Conservation (phyloP, 2,329 filamentous ascomycete species). For the Alternaria infectoria region DNA sequence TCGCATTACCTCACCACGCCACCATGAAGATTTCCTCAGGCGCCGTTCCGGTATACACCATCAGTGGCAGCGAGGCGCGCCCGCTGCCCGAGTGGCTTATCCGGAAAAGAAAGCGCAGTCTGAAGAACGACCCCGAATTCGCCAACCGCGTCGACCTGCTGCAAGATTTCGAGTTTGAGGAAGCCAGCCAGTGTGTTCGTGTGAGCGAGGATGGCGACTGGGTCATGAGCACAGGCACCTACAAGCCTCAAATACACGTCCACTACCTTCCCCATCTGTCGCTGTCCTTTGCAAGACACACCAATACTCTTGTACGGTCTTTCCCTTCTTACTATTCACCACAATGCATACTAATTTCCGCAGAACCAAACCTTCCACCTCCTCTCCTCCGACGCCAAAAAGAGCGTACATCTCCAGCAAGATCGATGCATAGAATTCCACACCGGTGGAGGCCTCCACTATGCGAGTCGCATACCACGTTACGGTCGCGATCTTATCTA, state of each 20-base stretch:
- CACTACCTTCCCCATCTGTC: conserved; percentile 93
- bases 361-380: conserved; percentile 86
- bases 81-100: conserved; percentile 96
- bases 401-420: conserved; percentile 90
- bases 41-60: conserved; percentile 88
- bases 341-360: not conserved
- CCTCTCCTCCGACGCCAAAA: conserved; percentile 88
- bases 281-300: conserved; percentile 92
- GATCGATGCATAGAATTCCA: conserved; percentile 94
- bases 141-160: conserved; percentile 92
- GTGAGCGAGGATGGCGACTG: conserved; percentile 96
- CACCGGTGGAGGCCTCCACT: conserved; percentile 84
- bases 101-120: conserved; percentile 78
- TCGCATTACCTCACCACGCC: conserved; percentile 16
- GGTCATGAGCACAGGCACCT: conserved; percentile 53
- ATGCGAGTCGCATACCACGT: conserved; percentile 85
- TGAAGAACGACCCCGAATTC: conserved; percentile 93
- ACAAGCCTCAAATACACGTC: conserved; percentile 81
- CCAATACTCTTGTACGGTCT: conserved; percentile 68
- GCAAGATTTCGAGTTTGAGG: conserved; percentile 97
- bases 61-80: conserved; percentile 86
- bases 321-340: not conserved
- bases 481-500: conserved; percentile 92
- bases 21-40: conserved; percentile 83
- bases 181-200: conserved; percentile 88